Percentiles rank a stretch among this genome's conserved stretches.
Evolutionary conservation across 2,329 filamentous ascomycete species (phyloP).

Genomic region (Calonectria ilicicola): DNA sequence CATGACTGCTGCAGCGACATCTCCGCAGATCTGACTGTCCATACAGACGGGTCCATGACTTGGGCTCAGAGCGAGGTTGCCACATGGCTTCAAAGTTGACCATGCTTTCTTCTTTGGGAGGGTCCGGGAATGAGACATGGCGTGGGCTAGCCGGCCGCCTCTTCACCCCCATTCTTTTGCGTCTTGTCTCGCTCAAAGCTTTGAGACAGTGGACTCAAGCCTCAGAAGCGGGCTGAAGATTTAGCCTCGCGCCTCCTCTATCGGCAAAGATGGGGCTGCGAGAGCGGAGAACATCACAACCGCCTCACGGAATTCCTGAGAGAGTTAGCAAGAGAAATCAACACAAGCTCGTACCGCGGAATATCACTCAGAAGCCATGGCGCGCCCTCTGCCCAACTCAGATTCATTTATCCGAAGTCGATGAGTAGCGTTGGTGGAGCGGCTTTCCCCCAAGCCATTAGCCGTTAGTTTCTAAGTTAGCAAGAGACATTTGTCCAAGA

Average conservation of each 20-base stretch:
- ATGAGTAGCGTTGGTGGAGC: neutral
- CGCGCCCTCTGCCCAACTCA: neutral
- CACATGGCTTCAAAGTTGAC: slow-evolving; percentile 20
- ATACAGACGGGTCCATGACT: neutral
- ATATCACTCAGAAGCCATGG: neutral
- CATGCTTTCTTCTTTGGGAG: slow-evolving; percentile 24
- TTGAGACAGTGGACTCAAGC: slow-evolving; percentile 28
- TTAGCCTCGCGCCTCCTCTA: slow-evolving; percentile 31
- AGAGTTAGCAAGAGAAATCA: neutral
- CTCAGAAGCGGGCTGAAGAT: slow-evolving; percentile 25
- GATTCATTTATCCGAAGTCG: slow-evolving; percentile 11
- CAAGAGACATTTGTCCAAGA: slow-evolving; percentile 17
- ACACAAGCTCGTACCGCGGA: neutral
- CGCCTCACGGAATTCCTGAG: slow-evolving; percentile 19
- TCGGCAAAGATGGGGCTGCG: slow-evolving; percentile 16
- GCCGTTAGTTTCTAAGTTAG: neutral
- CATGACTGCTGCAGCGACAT: neutral
- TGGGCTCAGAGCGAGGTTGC: slow-evolving; percentile 18
- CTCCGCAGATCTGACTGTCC: neutral
- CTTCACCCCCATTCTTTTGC: slow-evolving; percentile 7
- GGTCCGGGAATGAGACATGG: slow-evolving; percentile 26
- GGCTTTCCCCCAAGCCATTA: neutral
- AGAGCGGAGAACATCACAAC: slow-evolving; percentile 19
- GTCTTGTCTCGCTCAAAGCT: slow-evolving; percentile 16
- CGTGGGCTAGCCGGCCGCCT: slow-evolving; percentile 17